phyloP scores from a whole-genome alignment of 2,329 filamentous ascomycete genomes.

The Beauveria rudraprayagi region DNA sequence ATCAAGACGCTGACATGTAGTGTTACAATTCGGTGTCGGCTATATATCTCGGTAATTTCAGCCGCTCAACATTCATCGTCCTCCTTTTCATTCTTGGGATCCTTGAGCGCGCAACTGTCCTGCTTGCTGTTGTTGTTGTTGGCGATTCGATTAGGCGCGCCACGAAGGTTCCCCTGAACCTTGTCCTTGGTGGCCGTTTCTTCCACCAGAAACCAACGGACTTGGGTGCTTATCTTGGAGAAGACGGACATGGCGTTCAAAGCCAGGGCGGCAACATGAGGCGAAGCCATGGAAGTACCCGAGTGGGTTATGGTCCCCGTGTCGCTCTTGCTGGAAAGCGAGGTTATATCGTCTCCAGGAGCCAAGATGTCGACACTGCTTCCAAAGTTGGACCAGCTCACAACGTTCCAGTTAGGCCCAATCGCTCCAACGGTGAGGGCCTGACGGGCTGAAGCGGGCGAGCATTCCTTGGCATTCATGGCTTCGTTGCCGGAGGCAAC shows the following conservation, averaged over 20 bases:
- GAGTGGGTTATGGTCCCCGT: constrained; percentile 29
- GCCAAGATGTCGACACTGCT: constrained; percentile 32
- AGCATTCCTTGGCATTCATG: constrained; percentile 33
- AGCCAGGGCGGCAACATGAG: constrained; percentile 28
- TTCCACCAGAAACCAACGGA: not conserved
- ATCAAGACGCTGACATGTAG: too few species aligned
- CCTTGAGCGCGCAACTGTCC: not conserved
- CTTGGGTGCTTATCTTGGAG: constrained; percentile 18
- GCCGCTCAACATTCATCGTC: not conserved
- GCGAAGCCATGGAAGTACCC: constrained; percentile 35
- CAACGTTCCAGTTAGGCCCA: constrained; percentile 27
- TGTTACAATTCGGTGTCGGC: too few species aligned
- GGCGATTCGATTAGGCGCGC: not conserved
- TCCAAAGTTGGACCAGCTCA: constrained; percentile 43
- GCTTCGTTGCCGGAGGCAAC: constrained; percentile 27
- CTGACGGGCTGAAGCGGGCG: constrained; percentile 35
- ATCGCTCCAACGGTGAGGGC: constrained; percentile 44
- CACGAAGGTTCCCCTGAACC: not conserved
- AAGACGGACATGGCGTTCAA: constrained; percentile 47
- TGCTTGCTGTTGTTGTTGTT: not conserved
- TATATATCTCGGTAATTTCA: not conserved
- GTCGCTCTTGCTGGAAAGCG: constrained; percentile 35
- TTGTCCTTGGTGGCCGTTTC: not conserved
- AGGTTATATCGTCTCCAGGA: constrained; percentile 30
- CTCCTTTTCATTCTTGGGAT: not conserved